Evolutionary conservation across 2,329 filamentous ascomycete species (phyloP).

Genomic region (Ophiocordyceps polyrhachis-furcata): DNA sequence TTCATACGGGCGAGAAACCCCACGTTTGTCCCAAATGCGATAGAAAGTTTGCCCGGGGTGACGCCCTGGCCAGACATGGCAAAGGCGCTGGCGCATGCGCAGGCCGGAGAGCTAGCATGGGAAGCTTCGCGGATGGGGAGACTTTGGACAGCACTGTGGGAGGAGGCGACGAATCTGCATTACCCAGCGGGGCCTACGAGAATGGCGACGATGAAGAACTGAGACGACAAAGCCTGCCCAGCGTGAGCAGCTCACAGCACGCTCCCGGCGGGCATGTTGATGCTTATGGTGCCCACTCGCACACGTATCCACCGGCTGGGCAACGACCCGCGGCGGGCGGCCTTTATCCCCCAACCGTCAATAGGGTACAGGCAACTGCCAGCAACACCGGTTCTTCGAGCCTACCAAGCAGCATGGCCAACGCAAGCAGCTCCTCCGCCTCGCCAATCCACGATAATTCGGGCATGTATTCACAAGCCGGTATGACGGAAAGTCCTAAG

Average conservation of each 20-base stretch:
- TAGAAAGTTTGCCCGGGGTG: conserved; percentile 82
- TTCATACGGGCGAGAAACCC: conserved; percentile 89
- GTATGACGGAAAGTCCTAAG: conserved; percentile 75
- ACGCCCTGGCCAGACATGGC: conserved; percentile 84
- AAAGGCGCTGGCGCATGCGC: conserved; percentile 94
- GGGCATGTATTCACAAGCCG: conserved; percentile 50
- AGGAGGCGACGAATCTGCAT: conserved; percentile 35
- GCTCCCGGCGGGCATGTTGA: conserved; percentile 26
- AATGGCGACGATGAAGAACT: conserved; percentile 41
- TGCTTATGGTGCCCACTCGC: conserved; percentile 41
- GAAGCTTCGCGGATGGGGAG: conserved; percentile 63
- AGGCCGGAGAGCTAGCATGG: conserved; percentile 71
- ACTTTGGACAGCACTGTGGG: conserved; percentile 37
- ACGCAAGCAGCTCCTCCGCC: conserved; percentile 29
- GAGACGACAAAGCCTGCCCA: conserved; percentile 52
- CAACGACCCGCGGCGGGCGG: conserved; percentile 30
- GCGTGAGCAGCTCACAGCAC: conserved; percentile 58
- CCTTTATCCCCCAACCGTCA: conserved; percentile 43
- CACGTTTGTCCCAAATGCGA: conserved; percentile 93
- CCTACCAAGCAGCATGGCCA: conserved; percentile 25
- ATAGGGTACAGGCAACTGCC: conserved; percentile 30
- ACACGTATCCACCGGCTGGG: conserved; percentile 62
- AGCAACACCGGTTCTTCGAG: conserved; percentile 36
- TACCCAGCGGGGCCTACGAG: conserved; percentile 38
- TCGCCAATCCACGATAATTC: conserved; percentile 26